Percentiles rank a stretch among this genome's conserved stretches.
These are phyloP conservation scores for Ganoderma meredithae DNA, from an alignment of 1,284 basidiomycete species.

Conservation along the genomic window DNA sequence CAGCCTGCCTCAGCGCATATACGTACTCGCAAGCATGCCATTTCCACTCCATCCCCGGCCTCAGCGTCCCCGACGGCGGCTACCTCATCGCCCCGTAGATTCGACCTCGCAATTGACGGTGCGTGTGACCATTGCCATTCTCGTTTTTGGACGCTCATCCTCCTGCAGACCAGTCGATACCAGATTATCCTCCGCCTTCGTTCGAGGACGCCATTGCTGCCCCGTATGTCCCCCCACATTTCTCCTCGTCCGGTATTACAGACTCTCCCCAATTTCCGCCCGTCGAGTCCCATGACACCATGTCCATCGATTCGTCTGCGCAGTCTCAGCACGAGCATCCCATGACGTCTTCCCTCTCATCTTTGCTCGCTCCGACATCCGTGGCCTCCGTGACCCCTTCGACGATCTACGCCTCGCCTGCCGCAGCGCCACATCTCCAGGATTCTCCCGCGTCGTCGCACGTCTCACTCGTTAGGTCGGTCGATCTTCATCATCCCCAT, in stretches of 20 bases:
- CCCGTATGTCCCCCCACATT: constrained; percentile 31
- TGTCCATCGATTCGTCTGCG: constrained; percentile 10
- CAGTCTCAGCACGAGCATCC: constrained; percentile 14
- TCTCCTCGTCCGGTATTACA: constrained; percentile 19
- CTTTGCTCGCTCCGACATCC: constrained; percentile 10
- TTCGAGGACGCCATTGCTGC: constrained; percentile 60
- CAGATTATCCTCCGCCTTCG: constrained; percentile 65
- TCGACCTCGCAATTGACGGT: constrained; percentile 31
- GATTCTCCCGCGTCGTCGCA: constrained; percentile 23
- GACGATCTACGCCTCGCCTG: constrained; percentile 12
- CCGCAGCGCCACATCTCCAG: not conserved
- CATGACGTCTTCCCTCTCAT: constrained; percentile 13
- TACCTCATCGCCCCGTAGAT: constrained; percentile 11
- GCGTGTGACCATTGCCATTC: constrained; percentile 14
- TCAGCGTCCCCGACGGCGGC: constrained; percentile 18
- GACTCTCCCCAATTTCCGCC: constrained; percentile 23
- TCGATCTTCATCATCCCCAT: constrained; percentile 10
- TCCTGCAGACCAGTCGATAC: constrained; percentile 44
- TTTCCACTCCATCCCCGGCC: constrained; percentile 26
- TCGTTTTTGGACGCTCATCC: not conserved
- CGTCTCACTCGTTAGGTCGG: constrained; percentile 15
- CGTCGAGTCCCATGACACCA: constrained; percentile 12
- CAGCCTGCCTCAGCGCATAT: constrained; percentile 37
- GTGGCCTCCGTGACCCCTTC: constrained; percentile 11
- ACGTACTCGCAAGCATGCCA: constrained; percentile 37